Conservation (phyloP, 441 rosid genomes). For the Manihot esculenta region DNA sequence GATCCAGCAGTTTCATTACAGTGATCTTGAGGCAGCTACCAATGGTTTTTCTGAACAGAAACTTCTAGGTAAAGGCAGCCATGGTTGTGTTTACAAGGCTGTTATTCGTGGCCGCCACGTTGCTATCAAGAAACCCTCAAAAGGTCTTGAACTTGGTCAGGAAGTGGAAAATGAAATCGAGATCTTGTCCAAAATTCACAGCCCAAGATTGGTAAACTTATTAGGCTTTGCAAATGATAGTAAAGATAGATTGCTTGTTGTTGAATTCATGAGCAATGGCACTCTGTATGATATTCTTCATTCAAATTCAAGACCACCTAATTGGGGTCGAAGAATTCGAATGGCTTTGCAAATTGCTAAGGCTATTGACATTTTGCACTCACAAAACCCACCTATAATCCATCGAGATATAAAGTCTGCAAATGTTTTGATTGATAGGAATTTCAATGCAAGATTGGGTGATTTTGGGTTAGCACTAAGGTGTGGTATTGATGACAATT, state of each 20-base stretch:
- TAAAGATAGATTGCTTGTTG: slow-evolving; percentile 76
- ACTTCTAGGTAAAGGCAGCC: slow-evolving; percentile 92
- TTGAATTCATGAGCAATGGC: slow-evolving; percentile 91
- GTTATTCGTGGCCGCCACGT: slow-evolving; percentile 75
- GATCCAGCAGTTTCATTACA: slow-evolving; percentile 77
- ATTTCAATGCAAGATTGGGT: slow-evolving; percentile 83
- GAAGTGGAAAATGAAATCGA: slow-evolving; percentile 93
- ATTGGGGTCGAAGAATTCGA: slow-evolving; percentile 81
- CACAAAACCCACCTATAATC: slow-evolving; percentile 72
- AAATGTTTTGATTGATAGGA: slow-evolving; percentile 86
- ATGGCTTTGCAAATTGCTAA: slow-evolving; percentile 82
- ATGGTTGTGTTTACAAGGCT: slow-evolving; percentile 91
- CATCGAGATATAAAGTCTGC: slow-evolving; percentile 98
- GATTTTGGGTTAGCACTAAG: slow-evolving; percentile 93
- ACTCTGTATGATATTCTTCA: slow-evolving; percentile 89
- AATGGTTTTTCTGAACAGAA: slow-evolving; percentile 76
- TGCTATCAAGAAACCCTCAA: slow-evolving; percentile 82
- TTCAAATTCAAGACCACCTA: slow-evolving; percentile 51
- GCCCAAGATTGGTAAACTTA: slow-evolving; percentile 89
- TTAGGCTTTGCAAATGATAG: slow-evolving; percentile 70
- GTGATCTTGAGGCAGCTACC: slow-evolving; percentile 92
- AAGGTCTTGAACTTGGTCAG: slow-evolving; percentile 52
- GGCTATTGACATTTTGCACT: slow-evolving; percentile 71
- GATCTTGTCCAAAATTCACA: slow-evolving; percentile 80
- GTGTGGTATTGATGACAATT: slow-evolving; percentile 70